Conservation (phyloP, 331 rosid genomes). For the Malus hybrid region DNA sequence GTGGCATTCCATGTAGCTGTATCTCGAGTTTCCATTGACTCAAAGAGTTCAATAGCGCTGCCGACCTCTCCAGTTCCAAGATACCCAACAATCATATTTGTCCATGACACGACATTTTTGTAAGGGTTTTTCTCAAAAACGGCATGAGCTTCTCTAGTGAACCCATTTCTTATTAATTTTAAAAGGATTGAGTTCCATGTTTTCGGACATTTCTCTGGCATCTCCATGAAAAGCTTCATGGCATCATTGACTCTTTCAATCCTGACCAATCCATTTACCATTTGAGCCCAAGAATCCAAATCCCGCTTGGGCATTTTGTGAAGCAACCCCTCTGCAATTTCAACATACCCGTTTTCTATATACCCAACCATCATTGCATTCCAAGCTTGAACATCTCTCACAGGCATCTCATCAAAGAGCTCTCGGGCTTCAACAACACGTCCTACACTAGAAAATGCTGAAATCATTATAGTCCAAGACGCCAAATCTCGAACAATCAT, state of each 20-base stretch:
- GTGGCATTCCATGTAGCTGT: slow-evolving; percentile 42
- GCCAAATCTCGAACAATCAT: slow-evolving; percentile 28
- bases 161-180: slow-evolving; percentile 27
- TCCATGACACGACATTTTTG: slow-evolving; percentile 36
- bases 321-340: slow-evolving; percentile 31
- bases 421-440: slow-evolving; percentile 24
- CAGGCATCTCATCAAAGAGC: slow-evolving; percentile 38
- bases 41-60: slow-evolving; percentile 23
- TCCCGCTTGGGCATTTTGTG: slow-evolving; percentile 31
- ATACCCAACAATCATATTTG: slow-evolving; percentile 45
- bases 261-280: slow-evolving; percentile 33
- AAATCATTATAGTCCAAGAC: slow-evolving; percentile 52
- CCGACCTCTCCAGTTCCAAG: slow-evolving; percentile 29
- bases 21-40: slow-evolving; percentile 25
- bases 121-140: slow-evolving; percentile 31
- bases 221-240: slow-evolving; percentile 31
- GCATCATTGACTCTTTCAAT: slow-evolving; percentile 29
- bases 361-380: slow-evolving; percentile 41
- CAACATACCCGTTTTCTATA: slow-evolving; percentile 23
- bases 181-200: slow-evolving; percentile 35
- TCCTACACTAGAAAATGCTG: slow-evolving; percentile 23
- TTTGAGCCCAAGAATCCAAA: slow-evolving; percentile 29
- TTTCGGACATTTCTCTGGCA: slow-evolving; percentile 39
- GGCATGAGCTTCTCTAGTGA: slow-evolving; percentile 37
- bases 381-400: slow-evolving; percentile 39